A percentile compares a stretch with the other conserved stretches of the same genome.
phyloP scores from a whole-genome alignment of 164 flowering plant genomes.

The Pachysandra terminalis region DNA sequence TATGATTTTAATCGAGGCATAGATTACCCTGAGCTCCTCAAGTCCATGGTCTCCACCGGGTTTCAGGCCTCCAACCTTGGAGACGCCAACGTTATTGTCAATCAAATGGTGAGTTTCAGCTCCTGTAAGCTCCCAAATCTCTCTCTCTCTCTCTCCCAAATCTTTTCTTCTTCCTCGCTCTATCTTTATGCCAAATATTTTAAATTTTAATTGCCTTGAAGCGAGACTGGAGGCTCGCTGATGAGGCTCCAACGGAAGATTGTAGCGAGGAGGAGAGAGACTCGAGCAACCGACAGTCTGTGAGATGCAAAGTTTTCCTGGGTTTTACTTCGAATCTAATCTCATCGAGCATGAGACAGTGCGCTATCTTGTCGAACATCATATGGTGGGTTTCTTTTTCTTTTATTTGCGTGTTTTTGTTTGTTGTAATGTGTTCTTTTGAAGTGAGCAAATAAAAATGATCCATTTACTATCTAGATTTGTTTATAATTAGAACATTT shows the following conservation, averaged over 20 bases:
- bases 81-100: constrained; percentile 72
- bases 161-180: not conserved
- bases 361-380: constrained; percentile 86
- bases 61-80: constrained; percentile 97
- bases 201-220: constrained; percentile 25
- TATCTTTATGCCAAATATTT: not conserved
- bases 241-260: constrained; percentile 55
- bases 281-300: constrained; percentile 44
- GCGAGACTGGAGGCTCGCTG: constrained; percentile 89
- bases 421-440: not conserved
- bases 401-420: not conserved
- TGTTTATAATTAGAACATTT: no score
- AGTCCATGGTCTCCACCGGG: constrained; percentile 68
- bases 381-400: constrained; percentile 51
- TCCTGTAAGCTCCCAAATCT: not conserved
- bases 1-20: constrained; percentile 89
- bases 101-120: constrained; percentile 60
- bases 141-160: not conserved
- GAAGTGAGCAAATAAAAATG: not conserved
- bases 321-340: constrained; percentile 94
- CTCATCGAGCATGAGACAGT: constrained; percentile 88
- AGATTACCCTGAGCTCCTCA: constrained; percentile 53
- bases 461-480: no score
- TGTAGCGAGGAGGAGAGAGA: constrained; percentile 65
- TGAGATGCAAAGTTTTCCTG: constrained; percentile 74